Evolutionary conservation across 2,329 filamentous ascomycete species (phyloP).

Genomic region (Knoxdaviesia proteae): DNA sequence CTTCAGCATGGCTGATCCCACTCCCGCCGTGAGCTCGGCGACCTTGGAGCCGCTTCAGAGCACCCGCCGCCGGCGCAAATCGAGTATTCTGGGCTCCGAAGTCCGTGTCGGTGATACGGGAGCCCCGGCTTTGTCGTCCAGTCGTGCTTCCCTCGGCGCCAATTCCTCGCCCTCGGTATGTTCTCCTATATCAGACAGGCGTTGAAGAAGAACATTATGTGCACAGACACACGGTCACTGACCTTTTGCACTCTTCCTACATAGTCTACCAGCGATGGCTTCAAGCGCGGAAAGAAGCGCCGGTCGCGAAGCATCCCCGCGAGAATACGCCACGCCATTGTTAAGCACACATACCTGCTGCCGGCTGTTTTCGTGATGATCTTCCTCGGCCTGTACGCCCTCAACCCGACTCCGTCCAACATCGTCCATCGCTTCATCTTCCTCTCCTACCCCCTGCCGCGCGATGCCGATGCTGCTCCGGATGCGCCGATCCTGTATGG

Average conservation of each 20-base stretch:
- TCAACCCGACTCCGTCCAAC: slow-evolving; percentile 61
- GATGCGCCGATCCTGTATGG: slow-evolving; percentile 48
- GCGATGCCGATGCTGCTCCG: slow-evolving; percentile 11
- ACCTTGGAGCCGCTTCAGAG: slow-evolving; percentile 7
- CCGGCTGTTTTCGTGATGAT: slow-evolving; percentile 48
- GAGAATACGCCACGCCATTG: slow-evolving; percentile 29
- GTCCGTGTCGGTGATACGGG: slow-evolving; percentile 34
- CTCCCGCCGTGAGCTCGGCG: background rate
- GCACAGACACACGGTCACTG: background rate
- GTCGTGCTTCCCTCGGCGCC: slow-evolving; percentile 22
- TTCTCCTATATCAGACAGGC: background rate
- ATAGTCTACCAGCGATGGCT: background rate
- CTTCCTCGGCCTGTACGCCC: slow-evolving; percentile 46
- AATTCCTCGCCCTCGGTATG: slow-evolving; percentile 4
- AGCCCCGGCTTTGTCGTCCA: slow-evolving; percentile 31
- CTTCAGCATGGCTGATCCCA: background rate
- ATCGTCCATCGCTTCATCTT: slow-evolving; percentile 67
- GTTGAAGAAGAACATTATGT: background rate
- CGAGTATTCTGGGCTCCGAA: slow-evolving; percentile 30
- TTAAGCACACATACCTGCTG: slow-evolving; percentile 39
- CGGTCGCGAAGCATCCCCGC: slow-evolving; percentile 28
- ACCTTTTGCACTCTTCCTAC: background rate
- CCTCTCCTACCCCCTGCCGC: slow-evolving; percentile 63
- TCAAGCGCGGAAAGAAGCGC: slow-evolving; percentile 16
- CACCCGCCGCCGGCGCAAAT: slow-evolving; percentile 30